These are phyloP conservation scores for Debaryomyces prosopidis DNA, from an alignment of 805 yeast species.

Conservation along the genomic window DNA sequence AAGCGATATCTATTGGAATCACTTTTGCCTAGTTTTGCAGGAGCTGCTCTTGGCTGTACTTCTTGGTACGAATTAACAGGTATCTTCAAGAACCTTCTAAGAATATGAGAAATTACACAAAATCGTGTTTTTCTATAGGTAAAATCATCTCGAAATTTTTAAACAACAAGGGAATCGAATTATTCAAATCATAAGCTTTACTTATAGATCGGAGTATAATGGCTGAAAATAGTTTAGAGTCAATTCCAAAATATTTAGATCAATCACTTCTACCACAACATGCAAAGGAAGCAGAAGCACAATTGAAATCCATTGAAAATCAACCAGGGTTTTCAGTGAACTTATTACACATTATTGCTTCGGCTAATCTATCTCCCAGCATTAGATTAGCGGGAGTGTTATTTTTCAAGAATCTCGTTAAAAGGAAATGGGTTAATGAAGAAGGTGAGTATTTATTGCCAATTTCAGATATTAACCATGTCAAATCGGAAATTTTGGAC, in stretches of 20 bases:
- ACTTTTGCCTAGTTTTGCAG: no score
- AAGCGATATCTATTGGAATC: no score
- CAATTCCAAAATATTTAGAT: conserved; percentile 55
- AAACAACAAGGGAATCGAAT: neutral
- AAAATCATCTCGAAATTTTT: neutral
- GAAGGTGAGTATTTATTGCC: conserved; percentile 75
- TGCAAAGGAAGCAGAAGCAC: conserved; percentile 67
- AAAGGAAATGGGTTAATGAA: conserved; percentile 86
- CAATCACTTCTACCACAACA: conserved; percentile 65
- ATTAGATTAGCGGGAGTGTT: conserved; percentile 86
- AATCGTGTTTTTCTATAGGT: neutral
- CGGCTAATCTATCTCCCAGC: conserved; percentile 49
- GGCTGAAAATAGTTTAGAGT: conserved; percentile 42
- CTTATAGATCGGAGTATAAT: conserved; percentile 10
- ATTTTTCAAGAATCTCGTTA: conserved; percentile 84
- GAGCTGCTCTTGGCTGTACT: no score
- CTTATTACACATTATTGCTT: conserved; percentile 75
- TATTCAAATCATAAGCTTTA: no score
- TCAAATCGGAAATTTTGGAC: conserved; percentile 78
- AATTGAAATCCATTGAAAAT: conserved; percentile 61
- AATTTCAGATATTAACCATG: conserved; percentile 57
- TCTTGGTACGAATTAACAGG: no score
- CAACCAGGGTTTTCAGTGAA: conserved; percentile 75
- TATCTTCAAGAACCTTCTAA: no score
- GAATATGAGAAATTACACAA: conserved; percentile 2